Conservation (phyloP, 1,139 yeast species). For the Nakaseomyces nivariensis region DNA sequence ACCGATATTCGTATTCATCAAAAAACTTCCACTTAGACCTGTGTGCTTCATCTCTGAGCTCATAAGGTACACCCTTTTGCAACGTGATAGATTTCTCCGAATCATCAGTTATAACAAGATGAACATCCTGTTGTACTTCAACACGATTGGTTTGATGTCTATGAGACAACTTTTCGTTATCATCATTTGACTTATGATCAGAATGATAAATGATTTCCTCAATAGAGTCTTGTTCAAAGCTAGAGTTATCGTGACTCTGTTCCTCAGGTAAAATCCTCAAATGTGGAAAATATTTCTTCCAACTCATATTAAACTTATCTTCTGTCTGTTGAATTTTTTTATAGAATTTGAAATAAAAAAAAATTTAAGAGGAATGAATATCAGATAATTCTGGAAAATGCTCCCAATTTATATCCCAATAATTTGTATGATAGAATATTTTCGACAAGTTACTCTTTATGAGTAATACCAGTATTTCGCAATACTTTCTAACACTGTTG, state of each 20-base stretch:
- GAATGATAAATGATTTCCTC: conserved; percentile 1
- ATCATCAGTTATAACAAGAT: neutral
- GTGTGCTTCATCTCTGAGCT: conserved; percentile 40
- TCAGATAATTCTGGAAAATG: neutral
- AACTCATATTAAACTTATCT: neutral
- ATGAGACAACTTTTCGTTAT: neutral
- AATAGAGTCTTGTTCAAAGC: conserved; percentile 4
- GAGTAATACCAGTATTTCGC: neutral
- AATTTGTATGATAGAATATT: neutral
- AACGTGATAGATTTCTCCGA: conserved; percentile 7
- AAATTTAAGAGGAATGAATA: neutral
- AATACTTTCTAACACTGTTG: neutral
- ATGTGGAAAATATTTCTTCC: conserved; percentile 18
- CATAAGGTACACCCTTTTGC: conserved; percentile 24
- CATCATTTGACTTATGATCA: neutral
- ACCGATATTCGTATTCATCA: conserved; percentile 55
- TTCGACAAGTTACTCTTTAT: neutral
- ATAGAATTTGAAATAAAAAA: neutral
- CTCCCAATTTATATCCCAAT: neutral
- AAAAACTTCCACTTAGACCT: conserved; percentile 57
- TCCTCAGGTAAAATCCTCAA: conserved; percentile 24
- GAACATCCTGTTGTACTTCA: neutral
- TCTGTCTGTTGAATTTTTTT: neutral
- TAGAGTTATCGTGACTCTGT: conserved; percentile 2
- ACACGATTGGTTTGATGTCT: neutral